Evolutionary conservation across 257 asterid genomes (phyloP).

Genomic region (Scutellaria baicalensis): DNA sequence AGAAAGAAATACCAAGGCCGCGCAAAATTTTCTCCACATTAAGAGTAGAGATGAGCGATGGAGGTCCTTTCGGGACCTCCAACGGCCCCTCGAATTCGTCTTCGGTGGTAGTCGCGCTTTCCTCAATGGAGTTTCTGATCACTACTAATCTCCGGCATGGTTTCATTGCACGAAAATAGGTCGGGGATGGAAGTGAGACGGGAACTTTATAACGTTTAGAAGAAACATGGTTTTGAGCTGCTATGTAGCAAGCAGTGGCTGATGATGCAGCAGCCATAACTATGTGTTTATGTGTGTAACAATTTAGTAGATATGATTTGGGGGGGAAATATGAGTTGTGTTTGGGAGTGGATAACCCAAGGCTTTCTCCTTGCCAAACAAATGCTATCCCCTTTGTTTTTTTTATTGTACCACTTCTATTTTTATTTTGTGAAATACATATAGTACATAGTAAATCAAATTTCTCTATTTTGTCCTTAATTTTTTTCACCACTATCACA

Average conservation of each 20-base stretch:
- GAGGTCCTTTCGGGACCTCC: conserved; percentile 37
- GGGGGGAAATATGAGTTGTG: not conserved
- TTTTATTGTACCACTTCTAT: conserved; percentile 2
- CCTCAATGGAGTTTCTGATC: conserved; percentile 27
- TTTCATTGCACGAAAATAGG: not conserved
- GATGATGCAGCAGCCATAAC: conserved; percentile 34
- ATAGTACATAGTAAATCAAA: no score
- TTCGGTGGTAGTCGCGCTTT: conserved; percentile 7
- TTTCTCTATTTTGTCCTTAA: no score
- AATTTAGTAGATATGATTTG: not conserved
- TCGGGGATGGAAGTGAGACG: not conserved
- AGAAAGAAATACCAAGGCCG: conserved; percentile 47
- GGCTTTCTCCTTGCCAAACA: conserved; percentile 17
- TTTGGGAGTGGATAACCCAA: conserved; percentile 1
- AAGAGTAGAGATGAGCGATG: conserved; percentile 66
- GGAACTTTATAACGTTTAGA: not conserved
- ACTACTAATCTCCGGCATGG: not conserved
- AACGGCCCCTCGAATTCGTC: conserved; percentile 22
- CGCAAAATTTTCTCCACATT: conserved; percentile 78
- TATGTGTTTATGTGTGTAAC: not conserved
- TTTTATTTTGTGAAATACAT: no score
- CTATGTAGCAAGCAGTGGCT: conserved; percentile 20
- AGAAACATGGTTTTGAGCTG: conserved; percentile 8
- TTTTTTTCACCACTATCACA: no score
- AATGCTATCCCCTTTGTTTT: conserved; percentile 20